These are phyloP conservation scores for Beauveria sp. DNA, from an alignment of 2,329 filamentous ascomycete genomes.

Conservation along the genomic window DNA sequence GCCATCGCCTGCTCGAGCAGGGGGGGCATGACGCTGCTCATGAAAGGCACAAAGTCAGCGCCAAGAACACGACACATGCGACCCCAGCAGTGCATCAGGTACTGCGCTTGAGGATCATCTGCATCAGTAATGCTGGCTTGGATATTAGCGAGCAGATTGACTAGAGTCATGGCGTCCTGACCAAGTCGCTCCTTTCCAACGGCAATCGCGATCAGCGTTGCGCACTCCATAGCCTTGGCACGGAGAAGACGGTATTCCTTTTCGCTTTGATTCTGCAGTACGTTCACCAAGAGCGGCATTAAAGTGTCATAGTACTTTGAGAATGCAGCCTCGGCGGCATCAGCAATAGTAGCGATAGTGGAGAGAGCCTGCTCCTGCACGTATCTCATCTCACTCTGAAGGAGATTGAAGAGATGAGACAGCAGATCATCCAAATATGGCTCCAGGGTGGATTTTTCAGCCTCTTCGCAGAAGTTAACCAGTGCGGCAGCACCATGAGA, in stretches of 20 bases:
- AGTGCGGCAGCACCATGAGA: constrained; percentile 95
- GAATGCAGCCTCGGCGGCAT: constrained; percentile 92
- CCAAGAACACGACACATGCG: constrained; percentile 95
- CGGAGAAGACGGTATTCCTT: constrained; percentile 88
- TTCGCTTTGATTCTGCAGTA: constrained; percentile 80
- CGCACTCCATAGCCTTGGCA: constrained; percentile 98
- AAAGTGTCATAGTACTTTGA: constrained; percentile 91
- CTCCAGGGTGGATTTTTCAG: constrained; percentile 83
- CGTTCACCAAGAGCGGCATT: constrained; percentile 90
- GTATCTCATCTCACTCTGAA: constrained; percentile 89
- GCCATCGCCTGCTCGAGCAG: constrained; percentile 84
- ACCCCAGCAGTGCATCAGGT: constrained; percentile 98
- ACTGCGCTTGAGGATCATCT: constrained; percentile 93
- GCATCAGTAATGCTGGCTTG: constrained; percentile 80
- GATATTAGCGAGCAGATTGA: constrained; percentile 79
- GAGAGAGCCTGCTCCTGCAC: constrained; percentile 97
- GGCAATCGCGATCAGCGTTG: constrained; percentile 88
- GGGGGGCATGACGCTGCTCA: constrained; percentile 89
- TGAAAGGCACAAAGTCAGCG: constrained; percentile 83
- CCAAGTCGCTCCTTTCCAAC: constrained; percentile 92
- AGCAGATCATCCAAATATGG: constrained; percentile 88
- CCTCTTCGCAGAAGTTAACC: constrained; percentile 98
- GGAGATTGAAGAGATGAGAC: constrained; percentile 74
- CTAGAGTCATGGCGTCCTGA: constrained; percentile 76
- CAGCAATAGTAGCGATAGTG: constrained; percentile 97